Conservation (phyloP, 148 eudicot species). For the Cornus suecica region DNA sequence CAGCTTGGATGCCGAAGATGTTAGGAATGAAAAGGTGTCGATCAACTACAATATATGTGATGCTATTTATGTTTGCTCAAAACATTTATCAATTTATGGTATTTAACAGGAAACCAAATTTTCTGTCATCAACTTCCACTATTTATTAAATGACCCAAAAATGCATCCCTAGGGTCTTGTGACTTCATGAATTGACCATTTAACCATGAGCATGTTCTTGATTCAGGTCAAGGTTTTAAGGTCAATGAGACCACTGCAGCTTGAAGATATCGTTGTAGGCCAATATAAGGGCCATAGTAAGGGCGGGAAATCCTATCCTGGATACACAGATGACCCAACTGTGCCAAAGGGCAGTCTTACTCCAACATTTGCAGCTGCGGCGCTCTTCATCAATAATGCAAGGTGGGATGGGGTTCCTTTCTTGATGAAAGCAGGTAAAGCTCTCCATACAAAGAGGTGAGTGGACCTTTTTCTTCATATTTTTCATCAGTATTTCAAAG, state of each 20-base stretch:
- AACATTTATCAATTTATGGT: slow-evolving; percentile 3
- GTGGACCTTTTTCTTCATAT: slow-evolving; percentile 3
- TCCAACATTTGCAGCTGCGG: slow-evolving; percentile 90
- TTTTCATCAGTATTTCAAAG: not conserved
- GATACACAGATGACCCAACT: slow-evolving; percentile 72
- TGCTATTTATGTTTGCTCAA: not conserved
- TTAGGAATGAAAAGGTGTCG: slow-evolving; percentile 79
- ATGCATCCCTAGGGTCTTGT: not conserved
- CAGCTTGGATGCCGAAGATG: slow-evolving; percentile 87
- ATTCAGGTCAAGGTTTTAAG: slow-evolving; percentile 81
- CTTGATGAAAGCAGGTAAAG: slow-evolving; percentile 89
- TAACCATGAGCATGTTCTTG: not conserved
- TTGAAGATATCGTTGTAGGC: slow-evolving; percentile 65
- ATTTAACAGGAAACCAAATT: not conserved
- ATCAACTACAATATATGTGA: not conserved
- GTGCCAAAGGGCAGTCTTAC: slow-evolving; percentile 63
- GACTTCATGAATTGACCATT: not conserved
- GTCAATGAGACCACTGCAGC: slow-evolving; percentile 67
- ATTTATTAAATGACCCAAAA: not conserved
- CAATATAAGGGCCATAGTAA: slow-evolving; percentile 78
- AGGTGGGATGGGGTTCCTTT: slow-evolving; percentile 99
- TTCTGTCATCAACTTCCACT: not conserved
- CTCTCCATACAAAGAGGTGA: slow-evolving; percentile 61
- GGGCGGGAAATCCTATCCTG: slow-evolving; percentile 51
- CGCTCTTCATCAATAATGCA: slow-evolving; percentile 77